These are phyloP conservation scores for Solanum tacnaense DNA, from an alignment of 257 asterid species.

Conservation along the genomic window DNA sequence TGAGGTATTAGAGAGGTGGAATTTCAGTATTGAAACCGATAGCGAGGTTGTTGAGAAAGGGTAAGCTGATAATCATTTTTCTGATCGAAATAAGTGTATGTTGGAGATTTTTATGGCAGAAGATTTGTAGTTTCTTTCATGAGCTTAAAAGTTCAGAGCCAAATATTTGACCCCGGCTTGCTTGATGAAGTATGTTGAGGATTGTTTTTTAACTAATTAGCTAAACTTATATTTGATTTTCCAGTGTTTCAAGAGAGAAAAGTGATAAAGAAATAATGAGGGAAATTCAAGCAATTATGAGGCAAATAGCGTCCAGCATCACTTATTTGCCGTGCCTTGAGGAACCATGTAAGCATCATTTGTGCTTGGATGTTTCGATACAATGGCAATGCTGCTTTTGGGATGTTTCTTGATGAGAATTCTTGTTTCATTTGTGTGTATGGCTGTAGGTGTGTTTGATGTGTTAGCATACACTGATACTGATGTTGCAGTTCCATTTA, in stretches of 20 bases:
- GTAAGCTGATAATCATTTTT: slow-evolving; percentile 21
- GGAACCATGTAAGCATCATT: slow-evolving; percentile 58
- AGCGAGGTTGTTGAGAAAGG: slow-evolving; percentile 81
- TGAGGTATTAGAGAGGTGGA: slow-evolving; percentile 97
- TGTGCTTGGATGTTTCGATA: neutral
- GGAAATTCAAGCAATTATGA: slow-evolving; percentile 95
- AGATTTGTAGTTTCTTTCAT: neutral
- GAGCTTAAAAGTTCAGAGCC: neutral
- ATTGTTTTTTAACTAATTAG: neutral
- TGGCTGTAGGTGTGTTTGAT: slow-evolving; percentile 58
- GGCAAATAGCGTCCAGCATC: slow-evolving; percentile 93
- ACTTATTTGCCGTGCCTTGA: slow-evolving; percentile 95
- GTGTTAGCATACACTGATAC: slow-evolving; percentile 80
- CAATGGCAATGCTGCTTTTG: neutral
- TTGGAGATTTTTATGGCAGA: neutral
- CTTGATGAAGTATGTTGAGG: neutral
- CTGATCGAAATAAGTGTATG: neutral
- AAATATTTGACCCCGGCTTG: neutral
- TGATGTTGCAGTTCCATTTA: slow-evolving; percentile 72
- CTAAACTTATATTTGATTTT: neutral
- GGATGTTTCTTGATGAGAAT: neutral
- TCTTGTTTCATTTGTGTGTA: neutral
- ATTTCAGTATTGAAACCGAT: slow-evolving; percentile 80
- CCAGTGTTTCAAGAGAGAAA: slow-evolving; percentile 77
- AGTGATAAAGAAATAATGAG: slow-evolving; percentile 94